A percentile compares a stretch with the other conserved stretches of the same genome.
These are phyloP conservation scores for Suillus discolor DNA, from an alignment of 768 basidiomycete species.

Conservation along the genomic window DNA sequence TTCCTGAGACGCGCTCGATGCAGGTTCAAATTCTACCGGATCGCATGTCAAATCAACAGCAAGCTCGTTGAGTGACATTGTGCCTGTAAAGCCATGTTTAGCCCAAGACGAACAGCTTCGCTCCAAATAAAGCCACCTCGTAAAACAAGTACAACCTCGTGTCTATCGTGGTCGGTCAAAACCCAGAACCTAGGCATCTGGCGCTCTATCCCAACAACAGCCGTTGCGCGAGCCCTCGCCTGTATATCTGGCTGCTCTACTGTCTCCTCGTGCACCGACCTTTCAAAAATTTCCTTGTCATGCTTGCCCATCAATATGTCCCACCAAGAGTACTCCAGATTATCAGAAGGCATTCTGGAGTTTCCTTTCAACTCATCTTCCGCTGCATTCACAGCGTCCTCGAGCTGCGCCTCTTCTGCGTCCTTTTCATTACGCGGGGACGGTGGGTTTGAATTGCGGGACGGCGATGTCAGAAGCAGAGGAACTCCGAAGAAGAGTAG, in stretches of 20 bases:
- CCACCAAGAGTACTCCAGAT: conserved; percentile 75
- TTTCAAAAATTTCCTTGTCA: conserved; percentile 81
- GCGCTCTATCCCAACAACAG: conserved; percentile 65
- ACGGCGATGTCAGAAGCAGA: conserved; percentile 29
- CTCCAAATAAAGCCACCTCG: conserved; percentile 45
- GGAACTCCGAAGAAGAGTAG: conserved; percentile 80
- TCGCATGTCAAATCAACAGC: conserved; percentile 87
- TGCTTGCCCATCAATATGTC: conserved; percentile 78
- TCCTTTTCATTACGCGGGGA: conserved; percentile 43
- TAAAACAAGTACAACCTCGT: conserved; percentile 75
- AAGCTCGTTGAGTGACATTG: conserved; percentile 86
- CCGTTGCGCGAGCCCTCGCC: conserved; percentile 53
- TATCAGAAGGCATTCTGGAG: conserved; percentile 24
- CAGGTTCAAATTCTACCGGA: conserved; percentile 64
- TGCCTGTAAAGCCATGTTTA: conserved; percentile 44
- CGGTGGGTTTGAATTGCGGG: conserved; percentile 25
- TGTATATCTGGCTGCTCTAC: conserved; percentile 23
- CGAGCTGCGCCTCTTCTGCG: conserved; percentile 62
- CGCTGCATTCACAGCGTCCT: conserved; percentile 68
- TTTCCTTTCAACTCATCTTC: conserved; percentile 59
- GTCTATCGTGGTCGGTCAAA: conserved; percentile 74
- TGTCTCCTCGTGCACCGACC: conserved; percentile 42
- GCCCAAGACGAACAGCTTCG: background rate
- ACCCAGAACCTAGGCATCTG: conserved; percentile 88
- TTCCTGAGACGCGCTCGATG: conserved; percentile 35